A percentile compares a stretch with the other conserved stretches of the same genome.
Evolutionary conservation across 1,284 basidiomycete genomes (phyloP).

Genomic region (Trichosporon coremiiforme): DNA sequence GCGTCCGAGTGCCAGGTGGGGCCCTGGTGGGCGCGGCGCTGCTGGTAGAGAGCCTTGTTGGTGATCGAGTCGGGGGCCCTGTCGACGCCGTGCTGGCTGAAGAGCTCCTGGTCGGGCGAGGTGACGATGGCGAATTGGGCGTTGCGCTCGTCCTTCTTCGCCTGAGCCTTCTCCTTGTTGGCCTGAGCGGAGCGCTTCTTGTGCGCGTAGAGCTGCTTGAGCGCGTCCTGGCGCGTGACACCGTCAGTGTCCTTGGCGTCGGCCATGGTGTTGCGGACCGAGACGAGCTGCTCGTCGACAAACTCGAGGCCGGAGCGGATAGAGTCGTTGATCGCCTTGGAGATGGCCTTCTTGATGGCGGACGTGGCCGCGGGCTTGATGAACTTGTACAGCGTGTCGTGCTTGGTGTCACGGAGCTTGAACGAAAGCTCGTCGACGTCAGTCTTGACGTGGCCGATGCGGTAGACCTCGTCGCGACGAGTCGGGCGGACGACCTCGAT

Average conservation of each 20-base stretch:
- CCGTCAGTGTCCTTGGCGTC: constrained; percentile 66
- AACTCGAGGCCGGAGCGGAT: constrained; percentile 82
- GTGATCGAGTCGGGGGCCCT: constrained; percentile 39
- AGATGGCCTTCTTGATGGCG: constrained; percentile 87
- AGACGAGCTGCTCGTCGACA: constrained; percentile 68
- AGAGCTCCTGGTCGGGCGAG: constrained; percentile 34
- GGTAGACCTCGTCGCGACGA: constrained; percentile 48
- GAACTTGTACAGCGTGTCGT: constrained; percentile 82
- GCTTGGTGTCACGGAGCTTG: constrained; percentile 85
- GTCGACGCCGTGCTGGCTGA: constrained; percentile 38
- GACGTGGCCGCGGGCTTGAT: constrained; percentile 56
- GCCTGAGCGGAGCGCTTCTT: constrained; percentile 55
- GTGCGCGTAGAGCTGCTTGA: constrained; percentile 66
- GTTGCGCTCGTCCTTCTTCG: constrained; percentile 28
- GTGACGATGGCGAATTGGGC: constrained; percentile 27
- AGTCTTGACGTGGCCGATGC: constrained; percentile 55
- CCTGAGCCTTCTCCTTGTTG: constrained; percentile 42
- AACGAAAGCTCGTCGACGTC: constrained; percentile 79
- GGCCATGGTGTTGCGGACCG: constrained; percentile 63
- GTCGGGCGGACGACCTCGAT: constrained; percentile 54
- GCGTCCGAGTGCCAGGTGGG: constrained; percentile 51
- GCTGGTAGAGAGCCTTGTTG: constrained; percentile 28
- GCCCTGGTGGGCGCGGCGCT: constrained; percentile 9
- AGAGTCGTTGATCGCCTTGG: constrained; percentile 76
- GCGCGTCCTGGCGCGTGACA: constrained; percentile 61